These are phyloP conservation scores for Cubamyces lactineus DNA, from an alignment of 768 basidiomycete species.

Conservation along the genomic window DNA sequence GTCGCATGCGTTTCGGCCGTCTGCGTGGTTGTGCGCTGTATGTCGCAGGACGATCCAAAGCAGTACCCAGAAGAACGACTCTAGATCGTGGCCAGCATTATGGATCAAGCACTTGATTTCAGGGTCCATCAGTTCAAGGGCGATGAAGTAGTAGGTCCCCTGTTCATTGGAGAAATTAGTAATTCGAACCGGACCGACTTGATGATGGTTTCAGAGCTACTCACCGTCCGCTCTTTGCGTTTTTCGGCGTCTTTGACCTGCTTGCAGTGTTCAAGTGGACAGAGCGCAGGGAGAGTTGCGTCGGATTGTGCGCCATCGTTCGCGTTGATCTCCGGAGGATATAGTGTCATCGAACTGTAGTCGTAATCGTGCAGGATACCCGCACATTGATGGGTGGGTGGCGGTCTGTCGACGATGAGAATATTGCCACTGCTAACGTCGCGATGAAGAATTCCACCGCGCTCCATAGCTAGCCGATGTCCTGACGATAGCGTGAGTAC, in stretches of 20 bases:
- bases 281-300: background rate
- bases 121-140: background rate
- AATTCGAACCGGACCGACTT: background rate
- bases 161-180: background rate
- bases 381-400: background rate
- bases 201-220: background rate
- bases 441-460: background rate
- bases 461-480: background rate
- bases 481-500: background rate
- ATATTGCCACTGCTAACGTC: slow-evolving; percentile 10
- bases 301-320: background rate
- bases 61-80: slow-evolving; percentile 20
- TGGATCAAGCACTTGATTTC: background rate
- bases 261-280: background rate
- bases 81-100: slow-evolving; percentile 11
- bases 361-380: slow-evolving; percentile 2
- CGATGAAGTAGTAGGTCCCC: background rate
- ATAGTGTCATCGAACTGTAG: slow-evolving; percentile 1
- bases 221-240: slow-evolving; percentile 3
- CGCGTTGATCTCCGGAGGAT: background rate
- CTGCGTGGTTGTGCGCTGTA: background rate
- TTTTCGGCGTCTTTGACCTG: background rate
- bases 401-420: slow-evolving; percentile 3
- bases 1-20: background rate
- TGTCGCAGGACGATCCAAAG: slow-evolving; percentile 17